These are phyloP conservation scores for Ganoderma resinaceum DNA, from an alignment of 1,284 basidiomycete genomes.

Conservation along the genomic window DNA sequence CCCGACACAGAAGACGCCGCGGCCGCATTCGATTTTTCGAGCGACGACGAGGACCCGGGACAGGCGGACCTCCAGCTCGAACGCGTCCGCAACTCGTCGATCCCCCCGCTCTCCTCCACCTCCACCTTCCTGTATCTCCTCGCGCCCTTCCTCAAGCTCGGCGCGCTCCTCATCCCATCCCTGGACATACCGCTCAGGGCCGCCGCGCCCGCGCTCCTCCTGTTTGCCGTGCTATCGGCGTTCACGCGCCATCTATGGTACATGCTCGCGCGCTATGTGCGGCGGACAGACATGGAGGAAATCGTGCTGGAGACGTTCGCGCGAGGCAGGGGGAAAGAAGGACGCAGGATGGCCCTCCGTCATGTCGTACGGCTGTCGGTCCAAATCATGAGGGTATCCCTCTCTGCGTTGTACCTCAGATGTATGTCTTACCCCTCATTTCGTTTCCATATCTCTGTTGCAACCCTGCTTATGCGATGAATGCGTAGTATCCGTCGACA, in stretches of 20 bases:
- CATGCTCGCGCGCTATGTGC: conserved; percentile 72
- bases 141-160: conserved; percentile 71
- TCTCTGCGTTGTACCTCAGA: conserved; percentile 68
- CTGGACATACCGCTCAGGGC: conserved; percentile 54
- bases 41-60: conserved; percentile 56
- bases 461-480: neutral
- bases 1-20: conserved; percentile 52
- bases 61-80: conserved; percentile 54
- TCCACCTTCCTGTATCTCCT: conserved; percentile 73
- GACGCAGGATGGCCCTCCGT: conserved; percentile 40
- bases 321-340: conserved; percentile 57
- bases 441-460: neutral
- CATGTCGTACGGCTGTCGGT: conserved; percentile 50
- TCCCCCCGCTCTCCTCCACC: conserved; percentile 61
- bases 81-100: conserved; percentile 48
- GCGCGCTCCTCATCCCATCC: conserved; percentile 65
- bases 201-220: conserved; percentile 56
- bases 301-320: conserved; percentile 67
- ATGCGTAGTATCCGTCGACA: conserved; percentile 56
- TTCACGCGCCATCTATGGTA: conserved; percentile 76
- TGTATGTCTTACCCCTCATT: conserved; percentile 49
- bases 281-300: conserved; percentile 67
- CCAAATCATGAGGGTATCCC: conserved; percentile 52
- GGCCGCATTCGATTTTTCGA: conserved; percentile 54
- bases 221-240: conserved; percentile 62